Percentiles rank a stretch among this genome's conserved stretches.
These are phyloP conservation scores for Boletus vermiculosoides DNA, from an alignment of 768 basidiomycete genomes.

Conservation along the genomic window DNA sequence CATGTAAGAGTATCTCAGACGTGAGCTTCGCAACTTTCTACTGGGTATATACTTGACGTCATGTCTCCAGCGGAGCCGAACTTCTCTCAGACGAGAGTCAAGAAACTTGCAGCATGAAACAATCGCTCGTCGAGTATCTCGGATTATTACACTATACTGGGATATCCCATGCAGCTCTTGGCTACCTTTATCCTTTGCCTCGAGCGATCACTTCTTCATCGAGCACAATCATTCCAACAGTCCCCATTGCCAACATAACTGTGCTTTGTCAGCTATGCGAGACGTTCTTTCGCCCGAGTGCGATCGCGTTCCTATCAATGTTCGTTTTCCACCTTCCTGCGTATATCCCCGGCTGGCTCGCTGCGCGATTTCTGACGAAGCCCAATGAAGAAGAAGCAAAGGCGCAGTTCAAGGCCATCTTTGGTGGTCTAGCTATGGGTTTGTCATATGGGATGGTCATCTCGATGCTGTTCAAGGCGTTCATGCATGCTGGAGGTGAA, in stretches of 20 bases:
- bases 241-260: conserved; percentile 35
- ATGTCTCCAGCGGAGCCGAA: conserved; percentile 19
- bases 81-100: conserved; percentile 13
- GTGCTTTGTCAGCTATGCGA: conserved; percentile 37
- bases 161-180: conserved; percentile 11
- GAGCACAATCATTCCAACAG: conserved; percentile 15
- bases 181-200: conserved; percentile 41
- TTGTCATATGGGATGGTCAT: conserved; percentile 7
- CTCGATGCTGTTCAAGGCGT: not conserved
- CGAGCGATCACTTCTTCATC: conserved; percentile 11
- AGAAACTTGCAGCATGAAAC: conserved; percentile 36
- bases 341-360: conserved; percentile 50
- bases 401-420: conserved; percentile 69
- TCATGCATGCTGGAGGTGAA: not conserved
- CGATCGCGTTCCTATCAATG: conserved; percentile 42
- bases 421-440: conserved; percentile 43
- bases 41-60: not conserved
- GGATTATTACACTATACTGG: conserved; percentile 42
- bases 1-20: conserved; percentile 57
- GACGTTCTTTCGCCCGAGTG: conserved; percentile 40
- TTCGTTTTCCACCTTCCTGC: conserved; percentile 57
- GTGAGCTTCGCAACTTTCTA: conserved; percentile 35
- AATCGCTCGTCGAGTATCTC: conserved; percentile 49
- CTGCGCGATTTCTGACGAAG: conserved; percentile 41
- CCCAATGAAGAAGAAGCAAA: conserved; percentile 61